Base-by-base conservation (phyloP, 768 basidiomycete genomes). In the Serendipita sp. region DNA sequence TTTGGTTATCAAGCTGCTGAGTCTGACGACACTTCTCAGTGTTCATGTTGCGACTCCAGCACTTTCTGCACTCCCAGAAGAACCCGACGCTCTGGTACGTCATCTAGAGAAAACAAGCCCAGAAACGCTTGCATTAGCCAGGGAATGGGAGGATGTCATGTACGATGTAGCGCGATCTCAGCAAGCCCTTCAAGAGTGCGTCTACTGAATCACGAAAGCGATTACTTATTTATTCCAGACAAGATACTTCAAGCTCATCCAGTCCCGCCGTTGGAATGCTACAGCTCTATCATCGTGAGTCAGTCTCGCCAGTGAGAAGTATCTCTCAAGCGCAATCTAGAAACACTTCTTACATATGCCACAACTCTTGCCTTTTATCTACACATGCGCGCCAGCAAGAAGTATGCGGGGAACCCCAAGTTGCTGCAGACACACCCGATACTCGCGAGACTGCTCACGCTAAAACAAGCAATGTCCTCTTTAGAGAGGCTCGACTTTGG, bases 361-460 rank as follows among this genome's bases (percentile, higher is more conserved):
- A 89, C 92, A 0, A 86, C 85, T 1, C 84, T 98, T 51, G 89
- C 93, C 0, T 97, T 93, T 76, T 97, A 95, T 75, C 77, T 98
- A 45, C 84, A 93, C 73, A 79, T 98, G n/a, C 83, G 89, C 16
- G 78, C 88, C 28, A 80, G 80, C 45, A 78, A 81, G 66, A 82
- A 86, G 74, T 84, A 85, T 71, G 77, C 81, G 4, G 77, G 78
- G 64, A 80, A 78, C 41, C 86, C 82, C 8, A 79, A 82, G 66
- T 79, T 81, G 45, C 79, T 91, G 64, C 72, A 64, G 18, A 53
- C 38, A 35, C 74, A 71, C 54, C 87, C 89, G 3, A 84, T 92
- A 69, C 78, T 91, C 65, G 75, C 77, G 35, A 86, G 92, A 8
- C 80, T 97, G 2, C 77, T 95, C 35, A 80, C 83, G 13, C 81